Evolutionary conservation across 2,329 filamentous ascomycete species (phyloP), one percentile per base, ranked within the genome.

Genomic region (Falciphora oryzae): DNA sequence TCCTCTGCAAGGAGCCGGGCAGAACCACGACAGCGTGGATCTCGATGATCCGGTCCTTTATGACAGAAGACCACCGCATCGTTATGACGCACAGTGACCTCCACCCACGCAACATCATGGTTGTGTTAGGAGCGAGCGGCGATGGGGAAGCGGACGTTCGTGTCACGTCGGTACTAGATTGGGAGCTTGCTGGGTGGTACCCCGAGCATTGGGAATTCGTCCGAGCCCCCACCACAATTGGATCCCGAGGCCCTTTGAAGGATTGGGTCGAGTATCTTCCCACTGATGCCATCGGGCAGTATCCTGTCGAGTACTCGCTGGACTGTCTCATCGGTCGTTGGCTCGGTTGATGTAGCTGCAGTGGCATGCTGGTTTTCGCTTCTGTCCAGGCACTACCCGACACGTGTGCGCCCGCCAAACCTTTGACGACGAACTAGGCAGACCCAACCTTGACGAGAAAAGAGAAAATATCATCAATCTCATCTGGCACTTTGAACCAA

Each of bases 401-500:
- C 3, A 6, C 7, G 32, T 4, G 2, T 32, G 11, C 11, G 32
- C 11, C 8, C 11, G 32, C 11, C 8, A 32, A 5, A 4, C 7
- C 32, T 8, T 6, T 32, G 32, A 8, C 32, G 16, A 18, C 38
- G 5, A 18, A 1, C 38, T 44, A 44, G 14, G 38, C 3, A 44
- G 14, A 44, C 4, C 3, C 16, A 18, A 44, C 38, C 14, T 7
- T 18, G 38, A 44, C 38, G 16, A 44, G 38, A 18, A 44, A 44
- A 44, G 38, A 4, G 16, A 18, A 44, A 18, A 44, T 44, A 18
- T 67, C 66, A 28, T 65, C 63, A 57, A 67, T 38, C 50, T 65
- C 62, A 5, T 67, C 66, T 13, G 66, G 66, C 50, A 61, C 61
- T 29, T 66, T 67, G 25, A 66, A 14, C 66, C 66, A 67, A 56